Percentiles rank a stretch among this genome's conserved stretches.
phyloP scores from a whole-genome alignment of 2,329 filamentous ascomycete genomes.

The Xylariaceae sp. region DNA sequence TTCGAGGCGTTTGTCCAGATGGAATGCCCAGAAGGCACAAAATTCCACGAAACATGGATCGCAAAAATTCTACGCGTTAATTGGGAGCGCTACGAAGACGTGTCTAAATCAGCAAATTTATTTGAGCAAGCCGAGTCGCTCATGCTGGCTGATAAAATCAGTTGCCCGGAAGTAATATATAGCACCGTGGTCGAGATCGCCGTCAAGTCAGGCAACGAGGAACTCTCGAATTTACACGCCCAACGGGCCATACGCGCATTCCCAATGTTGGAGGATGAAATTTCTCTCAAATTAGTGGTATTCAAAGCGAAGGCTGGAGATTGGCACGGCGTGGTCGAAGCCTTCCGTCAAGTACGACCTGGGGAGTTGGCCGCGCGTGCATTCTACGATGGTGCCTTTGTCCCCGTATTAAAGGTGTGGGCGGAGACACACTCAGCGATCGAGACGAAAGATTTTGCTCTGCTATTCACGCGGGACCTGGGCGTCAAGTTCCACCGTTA shows the following conservation, averaged over 20 bases:
- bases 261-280: constrained; percentile 28
- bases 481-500: constrained; percentile 34
- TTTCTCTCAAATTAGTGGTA: constrained; percentile 35
- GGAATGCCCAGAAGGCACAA: constrained; percentile 14
- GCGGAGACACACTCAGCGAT: constrained; percentile 35
- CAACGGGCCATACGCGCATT: constrained; percentile 25
- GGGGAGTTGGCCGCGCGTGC: constrained; percentile 8
- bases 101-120: constrained; percentile 25
- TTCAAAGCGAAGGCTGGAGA: constrained; percentile 36
- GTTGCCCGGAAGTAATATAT: constrained; percentile 32
- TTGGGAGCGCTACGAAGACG: constrained; percentile 31
- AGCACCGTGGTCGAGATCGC: constrained; percentile 39
- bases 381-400: constrained; percentile 33
- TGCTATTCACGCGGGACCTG: constrained; percentile 34
- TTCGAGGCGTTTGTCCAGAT: constrained; percentile 30
- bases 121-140: constrained; percentile 27
- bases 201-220: constrained; percentile 32
- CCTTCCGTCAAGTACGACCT: constrained; percentile 30
- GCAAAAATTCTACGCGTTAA: constrained; percentile 34
- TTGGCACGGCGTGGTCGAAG: constrained; percentile 37
- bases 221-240: constrained; percentile 31
- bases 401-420: constrained; percentile 38
- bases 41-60: constrained; percentile 35
- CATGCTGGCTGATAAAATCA: constrained; percentile 23
- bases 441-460: constrained; percentile 39